A percentile compares a stretch with the other conserved stretches of the same genome.
phyloP scores from a whole-genome alignment of 305 asterid genomes.

The Solanum aculeatissimum region DNA sequence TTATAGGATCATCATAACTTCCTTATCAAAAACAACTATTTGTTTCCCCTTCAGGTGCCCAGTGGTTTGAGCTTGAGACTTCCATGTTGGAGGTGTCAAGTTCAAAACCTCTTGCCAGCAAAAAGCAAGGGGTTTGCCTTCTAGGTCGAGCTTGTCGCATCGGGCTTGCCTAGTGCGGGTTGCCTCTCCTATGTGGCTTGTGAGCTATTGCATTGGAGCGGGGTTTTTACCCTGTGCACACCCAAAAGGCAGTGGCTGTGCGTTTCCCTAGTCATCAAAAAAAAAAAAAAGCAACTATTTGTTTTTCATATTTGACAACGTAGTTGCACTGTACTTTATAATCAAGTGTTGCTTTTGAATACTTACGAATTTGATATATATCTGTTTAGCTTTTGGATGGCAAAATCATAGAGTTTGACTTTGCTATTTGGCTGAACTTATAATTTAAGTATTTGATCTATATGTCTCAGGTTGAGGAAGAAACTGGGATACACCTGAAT shows the following conservation, averaged over 20 bases:
- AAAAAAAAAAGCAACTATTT: not conserved
- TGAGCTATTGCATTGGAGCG: no score
- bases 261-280: no score
- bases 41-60: not conserved
- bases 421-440: not conserved
- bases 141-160: no score
- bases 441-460: not conserved
- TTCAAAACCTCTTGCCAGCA: no score
- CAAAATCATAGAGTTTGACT: not conserved
- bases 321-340: not conserved
- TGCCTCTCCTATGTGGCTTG: no score
- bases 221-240: no score
- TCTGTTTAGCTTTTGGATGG: not conserved
- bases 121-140: no score
- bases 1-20: not conserved
- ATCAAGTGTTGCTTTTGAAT: not conserved
- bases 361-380: not conserved
- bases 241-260: no score
- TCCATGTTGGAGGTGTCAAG: no score
- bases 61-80: no score
- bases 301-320: not conserved
- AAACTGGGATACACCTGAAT: conserved; percentile 64
- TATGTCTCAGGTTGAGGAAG: conserved; percentile 73
- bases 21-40: not conserved
- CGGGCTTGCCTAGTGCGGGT: no score